Evolutionary conservation across 495 filamentous ascomycete genomes (phyloP), one percentile per base, ranked within the genome.

Genomic region (Xylaria cubensis): DNA sequence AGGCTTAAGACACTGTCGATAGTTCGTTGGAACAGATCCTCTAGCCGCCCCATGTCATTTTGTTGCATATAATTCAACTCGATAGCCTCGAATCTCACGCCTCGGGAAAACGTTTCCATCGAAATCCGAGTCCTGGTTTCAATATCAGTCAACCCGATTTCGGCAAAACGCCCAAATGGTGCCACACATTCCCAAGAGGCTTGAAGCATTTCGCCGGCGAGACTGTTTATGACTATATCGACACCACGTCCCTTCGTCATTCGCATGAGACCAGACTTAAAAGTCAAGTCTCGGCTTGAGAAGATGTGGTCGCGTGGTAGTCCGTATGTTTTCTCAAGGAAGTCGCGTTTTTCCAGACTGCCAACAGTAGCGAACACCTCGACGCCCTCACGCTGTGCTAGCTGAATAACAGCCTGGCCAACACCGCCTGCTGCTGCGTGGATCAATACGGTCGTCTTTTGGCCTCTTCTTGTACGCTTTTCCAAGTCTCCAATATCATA

Each of bases 401-500:
- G 19, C 36, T 63, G 36, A 9, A 42, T 63, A 24, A 63, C n/a
- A 17, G 61, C 39, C 21, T 64, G 32, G 10, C 21, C 39, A 42
- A 44, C 32, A 5, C 21, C 39, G 4, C 39, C 61, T 2, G 48
- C 48, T 51, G 48, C 48, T 21, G n/a, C n/a, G 3, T 51, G 7
- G n/a, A 51, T 51, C n/a, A 51, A 9, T n/a, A 24, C 48, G 9
- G n/a, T 51, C 21, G n/a, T 21, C 48, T 29, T 36, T 13, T 29
- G 39, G 19, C 39, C 61, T 24, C 32, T 24, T 24, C n/a, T 12
- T 13, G 19, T 6, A 72, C 72, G 42, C 69, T 76, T 9, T 82
- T 81, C 7, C 82, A 83, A 19, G 83, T 82, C 10, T 26, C 44
- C 10, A 19, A 24, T 56, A 42, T 39, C 24, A 74, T 51, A 24